phyloP scores from a whole-genome alignment of 306 rosid species.

The Elaeagnus macrophylla region DNA sequence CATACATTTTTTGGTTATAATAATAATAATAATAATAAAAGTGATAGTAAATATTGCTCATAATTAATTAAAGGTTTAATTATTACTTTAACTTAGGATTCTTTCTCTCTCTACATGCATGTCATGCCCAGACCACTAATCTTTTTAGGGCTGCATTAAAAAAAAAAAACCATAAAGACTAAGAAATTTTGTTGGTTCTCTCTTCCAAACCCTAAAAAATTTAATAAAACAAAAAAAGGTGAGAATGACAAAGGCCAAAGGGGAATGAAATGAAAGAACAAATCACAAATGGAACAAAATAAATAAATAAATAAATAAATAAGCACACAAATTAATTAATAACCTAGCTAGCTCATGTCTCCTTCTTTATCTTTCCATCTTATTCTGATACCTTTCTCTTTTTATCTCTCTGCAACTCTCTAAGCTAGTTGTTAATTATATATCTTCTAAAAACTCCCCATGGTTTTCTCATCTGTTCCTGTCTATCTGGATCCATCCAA shows the following conservation, averaged over 20 bases:
- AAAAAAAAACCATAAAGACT: slow-evolving; percentile 34
- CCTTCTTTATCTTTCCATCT: slow-evolving; percentile 73
- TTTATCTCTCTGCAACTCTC: slow-evolving; percentile 20
- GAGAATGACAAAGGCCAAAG: slow-evolving; percentile 15
- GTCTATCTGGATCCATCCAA: slow-evolving; percentile 77
- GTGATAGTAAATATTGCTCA: too few relatives aligned
- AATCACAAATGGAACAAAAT: slow-evolving; percentile 23
- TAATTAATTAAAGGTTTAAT: too few relatives aligned
- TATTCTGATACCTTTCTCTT: slow-evolving; percentile 24
- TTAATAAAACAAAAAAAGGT: slow-evolving; percentile 50
- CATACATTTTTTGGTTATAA: too few relatives aligned
- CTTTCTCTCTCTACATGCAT: slow-evolving; percentile 30
- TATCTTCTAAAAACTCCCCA: slow-evolving; percentile 47
- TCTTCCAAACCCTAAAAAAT: slow-evolving; percentile 26
- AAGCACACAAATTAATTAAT: too few relatives aligned
- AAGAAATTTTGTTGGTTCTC: slow-evolving; percentile 30
- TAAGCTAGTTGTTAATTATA: background rate
- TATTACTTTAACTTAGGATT: slow-evolving; percentile 24
- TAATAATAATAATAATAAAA: too few relatives aligned
- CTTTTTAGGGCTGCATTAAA: slow-evolving; percentile 19
- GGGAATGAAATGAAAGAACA: background rate
- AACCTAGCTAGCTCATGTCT: slow-evolving; percentile 1
- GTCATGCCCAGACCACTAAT: slow-evolving; percentile 12
- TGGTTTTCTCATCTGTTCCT: slow-evolving; percentile 82
- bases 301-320: too few relatives aligned